Percentiles rank a stretch among this genome's conserved stretches.
Conservation (phyloP, 306 rosid genomes). For the Glycine latifolia region DNA sequence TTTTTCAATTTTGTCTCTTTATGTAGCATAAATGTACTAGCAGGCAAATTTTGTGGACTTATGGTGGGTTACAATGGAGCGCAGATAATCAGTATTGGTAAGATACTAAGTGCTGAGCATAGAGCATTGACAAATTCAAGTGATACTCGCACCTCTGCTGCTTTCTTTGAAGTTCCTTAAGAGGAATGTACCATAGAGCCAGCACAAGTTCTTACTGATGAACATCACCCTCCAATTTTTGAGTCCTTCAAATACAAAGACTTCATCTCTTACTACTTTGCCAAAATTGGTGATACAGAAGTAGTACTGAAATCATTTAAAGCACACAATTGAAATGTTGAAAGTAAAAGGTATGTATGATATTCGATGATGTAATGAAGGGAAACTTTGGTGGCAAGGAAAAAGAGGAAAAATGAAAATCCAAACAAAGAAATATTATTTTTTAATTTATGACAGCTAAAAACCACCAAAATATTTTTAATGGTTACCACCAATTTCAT, state of each 20-base stretch:
- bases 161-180: slow-evolving; percentile 51
- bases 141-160: slow-evolving; percentile 45
- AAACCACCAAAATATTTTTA: too few relatives aligned
- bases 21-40: background rate
- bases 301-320: slow-evolving; percentile 17
- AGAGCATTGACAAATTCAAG: slow-evolving; percentile 64
- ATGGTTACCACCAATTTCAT: too few relatives aligned
- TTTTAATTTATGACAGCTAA: too few relatives aligned
- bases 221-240: slow-evolving; percentile 49
- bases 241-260: slow-evolving; percentile 45
- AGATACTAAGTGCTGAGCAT: slow-evolving; percentile 58
- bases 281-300: slow-evolving; percentile 25
- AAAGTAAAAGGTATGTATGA: background rate
- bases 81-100: slow-evolving; percentile 64
- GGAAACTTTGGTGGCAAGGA: background rate
- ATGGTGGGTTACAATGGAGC: background rate
- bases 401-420: too few relatives aligned
- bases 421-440: too few relatives aligned
- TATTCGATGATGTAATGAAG: background rate
- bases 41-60: background rate
- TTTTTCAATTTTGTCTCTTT: background rate
- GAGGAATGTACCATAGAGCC: slow-evolving; percentile 55
- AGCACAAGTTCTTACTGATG: slow-evolving; percentile 53
- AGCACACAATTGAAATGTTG: background rate
- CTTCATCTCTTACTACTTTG: background rate